Percentiles rank a stretch among this genome's conserved stretches.
phyloP scores from a whole-genome alignment of 106 monocot species.

The Allium fistulosum region DNA sequence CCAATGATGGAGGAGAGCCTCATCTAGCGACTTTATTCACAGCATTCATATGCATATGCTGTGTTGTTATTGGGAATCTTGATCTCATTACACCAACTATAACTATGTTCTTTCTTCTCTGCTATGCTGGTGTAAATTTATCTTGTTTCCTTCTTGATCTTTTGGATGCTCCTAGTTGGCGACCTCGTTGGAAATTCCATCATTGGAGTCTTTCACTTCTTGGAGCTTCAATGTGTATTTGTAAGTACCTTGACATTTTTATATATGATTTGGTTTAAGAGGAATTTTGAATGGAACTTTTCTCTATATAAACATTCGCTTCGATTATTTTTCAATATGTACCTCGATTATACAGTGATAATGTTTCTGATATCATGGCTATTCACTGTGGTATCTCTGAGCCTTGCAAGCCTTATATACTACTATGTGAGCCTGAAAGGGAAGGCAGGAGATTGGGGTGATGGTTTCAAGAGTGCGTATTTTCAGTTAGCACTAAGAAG shows the following conservation, averaged over 20 bases:
- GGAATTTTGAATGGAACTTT: no score
- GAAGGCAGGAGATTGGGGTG: slow-evolving; percentile 99
- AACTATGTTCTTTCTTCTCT: slow-evolving; percentile 96
- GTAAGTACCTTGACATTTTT: slow-evolving; percentile 18
- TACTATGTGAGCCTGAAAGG: slow-evolving; percentile 99
- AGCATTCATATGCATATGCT: slow-evolving; percentile 78
- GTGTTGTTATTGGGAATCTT: slow-evolving; percentile 93
- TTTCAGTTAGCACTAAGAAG: slow-evolving; percentile 88
- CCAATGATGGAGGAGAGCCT: slow-evolving; percentile 72
- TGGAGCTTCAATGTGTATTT: slow-evolving; percentile 77
- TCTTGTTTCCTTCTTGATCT: slow-evolving; percentile 95
- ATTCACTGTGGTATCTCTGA: slow-evolving; percentile 90
- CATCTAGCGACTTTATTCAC: slow-evolving; percentile 88
- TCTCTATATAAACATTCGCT: no score
- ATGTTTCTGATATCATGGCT: slow-evolving; percentile 98
- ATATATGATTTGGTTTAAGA: no score
- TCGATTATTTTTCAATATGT: no score
- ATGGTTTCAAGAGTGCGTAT: slow-evolving; percentile 98
- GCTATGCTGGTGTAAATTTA: slow-evolving; percentile 91
- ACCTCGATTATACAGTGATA: slow-evolving; percentile 57
- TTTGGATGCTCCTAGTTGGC: slow-evolving; percentile 99
- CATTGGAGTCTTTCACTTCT: slow-evolving; percentile 98
- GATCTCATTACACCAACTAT: slow-evolving; percentile 97
- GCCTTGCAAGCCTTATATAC: slow-evolving; percentile 95
- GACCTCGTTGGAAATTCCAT: slow-evolving; percentile 96